Evolutionary conservation across 23 red algal genomes (phyloP), one percentile per base, ranked within the genome.

Genomic region (Porphyridium purpureum): DNA sequence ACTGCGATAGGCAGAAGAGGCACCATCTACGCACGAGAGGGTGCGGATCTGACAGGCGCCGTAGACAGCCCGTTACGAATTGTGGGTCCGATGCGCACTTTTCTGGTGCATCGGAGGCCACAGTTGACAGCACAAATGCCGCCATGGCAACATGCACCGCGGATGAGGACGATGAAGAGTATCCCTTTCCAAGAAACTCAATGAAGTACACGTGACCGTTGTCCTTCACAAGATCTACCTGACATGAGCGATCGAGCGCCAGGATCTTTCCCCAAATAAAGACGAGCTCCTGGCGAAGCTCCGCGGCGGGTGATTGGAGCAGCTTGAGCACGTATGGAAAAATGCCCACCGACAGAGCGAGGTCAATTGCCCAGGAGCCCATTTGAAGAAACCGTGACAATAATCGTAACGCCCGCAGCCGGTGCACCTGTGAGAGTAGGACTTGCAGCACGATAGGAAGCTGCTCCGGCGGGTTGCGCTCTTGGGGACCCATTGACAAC

Each of bases 231-330:
- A 98, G 63, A 47, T 98, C 80, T 0, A 52, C 40, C 23, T 48
- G 47, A 67, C 72, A 79, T 9, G 90, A 73, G 21, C 47, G 47
- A 60, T 98, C 90, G 8, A 86, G 59, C 11, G 74, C 64, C 56
- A 98, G 20, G 29, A 98, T 70, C 56, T 98, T 98, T 3, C 67
- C 74, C 90, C 90, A 98, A n/a, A 98, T 98, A 57, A 80, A 98
- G 4, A 86, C 90, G 22, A 98, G 80, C 49, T 86, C 80, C 49
- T 66, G 46, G 1, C 78, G 71, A 2, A 75, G 53, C 20, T 75
- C 35, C 44, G 49, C 38, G 0, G 67, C 56, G 19, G 52, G 63
- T 15, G 54, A 66, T 50, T 86, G 65, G 2, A 86, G 50, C 29
- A 98, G 76, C 40, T 60, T 52, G n/a, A 81, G 27, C 21, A 86